A percentile compares a stretch with the other conserved stretches of the same genome.
Evolutionary conservation across 2,329 filamentous ascomycete genomes (phyloP).

Genomic region (Fusarium scirpi): DNA sequence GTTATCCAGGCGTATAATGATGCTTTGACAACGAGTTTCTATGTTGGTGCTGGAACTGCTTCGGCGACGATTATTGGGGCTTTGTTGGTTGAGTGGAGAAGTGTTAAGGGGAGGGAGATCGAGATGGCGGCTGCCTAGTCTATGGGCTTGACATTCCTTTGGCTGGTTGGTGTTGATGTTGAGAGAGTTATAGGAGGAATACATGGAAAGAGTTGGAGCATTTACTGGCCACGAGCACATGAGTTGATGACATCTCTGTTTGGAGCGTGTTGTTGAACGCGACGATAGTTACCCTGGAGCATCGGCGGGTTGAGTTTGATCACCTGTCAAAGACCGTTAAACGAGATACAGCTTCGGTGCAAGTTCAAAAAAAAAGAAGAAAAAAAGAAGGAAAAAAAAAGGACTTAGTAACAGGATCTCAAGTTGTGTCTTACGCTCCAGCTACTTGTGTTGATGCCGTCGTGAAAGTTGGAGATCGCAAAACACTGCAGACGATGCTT

Average conservation of each 20-base stretch:
- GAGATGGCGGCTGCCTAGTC: slow-evolving; percentile 42
- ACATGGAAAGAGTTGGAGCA: background rate
- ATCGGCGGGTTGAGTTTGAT: rapidly evolving
- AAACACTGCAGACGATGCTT: too few relatives aligned
- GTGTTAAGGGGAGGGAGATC: slow-evolving; percentile 66
- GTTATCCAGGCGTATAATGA: slow-evolving; percentile 59
- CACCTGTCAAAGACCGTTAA: background rate
- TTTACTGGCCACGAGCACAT: background rate
- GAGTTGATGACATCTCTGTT: background rate
- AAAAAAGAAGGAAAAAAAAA: too few relatives aligned
- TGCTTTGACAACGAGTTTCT: slow-evolving; percentile 58
- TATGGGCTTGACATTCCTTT: background rate
- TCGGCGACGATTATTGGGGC: slow-evolving; percentile 58
- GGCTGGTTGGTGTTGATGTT: background rate
- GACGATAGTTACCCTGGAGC: background rate
- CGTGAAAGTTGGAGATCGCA: too few relatives aligned
- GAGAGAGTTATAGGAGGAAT: background rate
- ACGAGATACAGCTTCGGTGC: too few relatives aligned
- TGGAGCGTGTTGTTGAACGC: background rate
- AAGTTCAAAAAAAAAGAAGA: too few relatives aligned
- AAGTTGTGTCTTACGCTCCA: background rate
- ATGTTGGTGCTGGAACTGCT: slow-evolving; percentile 58
- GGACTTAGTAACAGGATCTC: background rate
- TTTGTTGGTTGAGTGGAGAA: slow-evolving; percentile 65
- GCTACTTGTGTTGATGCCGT: too few relatives aligned